A percentile compares a stretch with the other conserved stretches of the same genome.
Evolutionary conservation across 176 grass and related monocot genomes (phyloP).

Genomic region (Luzula sylvatica): DNA sequence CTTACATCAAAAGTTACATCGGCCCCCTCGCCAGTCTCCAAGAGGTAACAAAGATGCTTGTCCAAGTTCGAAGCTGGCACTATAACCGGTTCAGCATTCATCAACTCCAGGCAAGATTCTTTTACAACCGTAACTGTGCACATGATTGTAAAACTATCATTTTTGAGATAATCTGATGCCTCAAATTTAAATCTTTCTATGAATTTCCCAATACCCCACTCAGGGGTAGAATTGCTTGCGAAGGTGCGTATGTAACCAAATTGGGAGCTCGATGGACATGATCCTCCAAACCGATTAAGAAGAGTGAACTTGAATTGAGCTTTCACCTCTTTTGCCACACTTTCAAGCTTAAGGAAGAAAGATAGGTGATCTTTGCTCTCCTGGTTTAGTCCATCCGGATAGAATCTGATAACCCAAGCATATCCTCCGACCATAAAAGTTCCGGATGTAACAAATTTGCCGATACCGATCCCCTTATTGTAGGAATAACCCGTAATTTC

Average conservation of each 20-base stretch:
- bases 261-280: not conserved
- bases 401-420: slow-evolving; percentile 5
- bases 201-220: not conserved
- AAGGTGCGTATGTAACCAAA: not conserved
- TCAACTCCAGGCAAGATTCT: not conserved
- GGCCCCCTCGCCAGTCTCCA: not conserved
- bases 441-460: not conserved
- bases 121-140: slow-evolving; percentile 14
- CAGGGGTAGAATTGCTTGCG: not conserved
- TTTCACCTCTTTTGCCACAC: not conserved
- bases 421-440: slow-evolving; percentile 1
- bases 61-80: slow-evolving; percentile 2
- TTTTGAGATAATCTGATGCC: slow-evolving; percentile 4
- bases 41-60: slow-evolving; percentile 1
- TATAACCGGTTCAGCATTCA: not conserved
- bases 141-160: slow-evolving; percentile 8
- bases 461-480: not conserved
- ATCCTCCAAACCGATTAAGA: not conserved
- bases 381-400: not conserved
- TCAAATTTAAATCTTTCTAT: not conserved
- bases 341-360: not conserved
- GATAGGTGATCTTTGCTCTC: not conserved
- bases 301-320: not conserved
- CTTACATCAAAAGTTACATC: slow-evolving; percentile 17
- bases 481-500: not conserved